These are phyloP conservation scores for Kluyveromyces aestuarii DNA, from an alignment of 805 yeast species.

Conservation along the genomic window DNA sequence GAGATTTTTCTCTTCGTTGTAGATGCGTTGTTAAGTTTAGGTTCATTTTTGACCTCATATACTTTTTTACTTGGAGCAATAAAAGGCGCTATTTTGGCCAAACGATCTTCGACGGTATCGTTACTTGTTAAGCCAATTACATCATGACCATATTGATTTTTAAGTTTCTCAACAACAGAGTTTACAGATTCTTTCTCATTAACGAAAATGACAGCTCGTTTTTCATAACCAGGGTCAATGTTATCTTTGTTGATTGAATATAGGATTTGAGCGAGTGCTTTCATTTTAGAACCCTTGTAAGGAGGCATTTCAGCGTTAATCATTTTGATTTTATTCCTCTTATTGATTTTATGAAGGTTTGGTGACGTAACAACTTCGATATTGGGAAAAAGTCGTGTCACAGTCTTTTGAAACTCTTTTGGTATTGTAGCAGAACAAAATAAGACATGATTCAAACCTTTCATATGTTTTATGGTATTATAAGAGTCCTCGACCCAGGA, in stretches of 20 bases:
- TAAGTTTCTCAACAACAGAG: slow-evolving; percentile 47
- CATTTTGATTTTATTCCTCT: slow-evolving; percentile 58
- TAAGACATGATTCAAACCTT: slow-evolving; percentile 51
- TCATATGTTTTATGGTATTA: slow-evolving; percentile 39
- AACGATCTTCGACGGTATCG: slow-evolving; percentile 52
- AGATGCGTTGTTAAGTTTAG: background rate
- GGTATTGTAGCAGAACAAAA: slow-evolving; percentile 92
- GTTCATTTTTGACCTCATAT: slow-evolving; percentile 5
- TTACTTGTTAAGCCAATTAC: slow-evolving; percentile 61
- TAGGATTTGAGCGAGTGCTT: slow-evolving; percentile 81
- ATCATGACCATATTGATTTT: slow-evolving; percentile 42
- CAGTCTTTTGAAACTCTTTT: slow-evolving; percentile 54
- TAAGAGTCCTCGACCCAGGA: slow-evolving; percentile 66
- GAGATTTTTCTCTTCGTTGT: slow-evolving; percentile 15
- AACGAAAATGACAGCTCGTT: slow-evolving; percentile 78
- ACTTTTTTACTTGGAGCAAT: slow-evolving; percentile 47
- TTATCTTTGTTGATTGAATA: slow-evolving; percentile 81
- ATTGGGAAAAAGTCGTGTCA: slow-evolving; percentile 55
- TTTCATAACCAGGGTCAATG: slow-evolving; percentile 64
- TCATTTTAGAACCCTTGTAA: slow-evolving; percentile 71
- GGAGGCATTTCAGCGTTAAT: slow-evolving; percentile 74
- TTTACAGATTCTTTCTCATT: slow-evolving; percentile 60
- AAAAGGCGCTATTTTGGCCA: slow-evolving; percentile 49
- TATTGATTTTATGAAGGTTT: slow-evolving; percentile 75
- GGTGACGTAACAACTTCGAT: slow-evolving; percentile 66